phyloP scores from a whole-genome alignment of 108 stramenopile genomes.

The Skeletonema tropicum region DNA sequence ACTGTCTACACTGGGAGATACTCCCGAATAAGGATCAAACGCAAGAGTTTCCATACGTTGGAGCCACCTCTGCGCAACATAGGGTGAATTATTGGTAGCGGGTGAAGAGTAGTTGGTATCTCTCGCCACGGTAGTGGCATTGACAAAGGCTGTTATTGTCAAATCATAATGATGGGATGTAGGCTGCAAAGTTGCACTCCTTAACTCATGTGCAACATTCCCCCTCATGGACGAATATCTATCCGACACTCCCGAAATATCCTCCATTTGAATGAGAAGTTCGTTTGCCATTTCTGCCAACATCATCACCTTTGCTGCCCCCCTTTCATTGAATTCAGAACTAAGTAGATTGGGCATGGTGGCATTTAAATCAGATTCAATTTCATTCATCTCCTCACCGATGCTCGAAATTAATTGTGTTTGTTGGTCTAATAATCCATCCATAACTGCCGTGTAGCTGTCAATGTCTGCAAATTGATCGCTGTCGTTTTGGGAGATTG shows the following conservation, averaged over 20 bases:
- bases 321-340: slow-evolving; percentile 16
- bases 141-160: slow-evolving; percentile 33
- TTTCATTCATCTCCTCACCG: slow-evolving; percentile 2
- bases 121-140: slow-evolving; percentile 35
- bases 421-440: slow-evolving; percentile 35
- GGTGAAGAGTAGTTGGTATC: slow-evolving; percentile 26
- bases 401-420: slow-evolving; percentile 21
- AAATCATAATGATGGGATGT: slow-evolving; percentile 50
- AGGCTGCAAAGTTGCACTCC: slow-evolving; percentile 28
- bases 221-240: slow-evolving; percentile 45
- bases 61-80: slow-evolving; percentile 46
- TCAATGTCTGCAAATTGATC: slow-evolving; percentile 40
- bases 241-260: slow-evolving; percentile 51
- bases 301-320: slow-evolving; percentile 14
- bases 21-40: slow-evolving; percentile 17
- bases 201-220: slow-evolving; percentile 1
- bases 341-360: slow-evolving; percentile 8
- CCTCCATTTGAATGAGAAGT: slow-evolving; percentile 49
- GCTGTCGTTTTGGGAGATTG: slow-evolving; percentile 15
- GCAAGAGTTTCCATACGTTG: slow-evolving; percentile 50
- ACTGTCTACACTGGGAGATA: slow-evolving; percentile 44
- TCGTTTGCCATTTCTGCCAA: slow-evolving; percentile 43
- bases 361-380: slow-evolving; percentile 13
- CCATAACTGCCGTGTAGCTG: slow-evolving; percentile 43
- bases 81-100: slow-evolving; percentile 38